Evolutionary conservation across 2,329 filamentous ascomycete genomes (phyloP).

Genomic region (Sclerotinia spermophila): DNA sequence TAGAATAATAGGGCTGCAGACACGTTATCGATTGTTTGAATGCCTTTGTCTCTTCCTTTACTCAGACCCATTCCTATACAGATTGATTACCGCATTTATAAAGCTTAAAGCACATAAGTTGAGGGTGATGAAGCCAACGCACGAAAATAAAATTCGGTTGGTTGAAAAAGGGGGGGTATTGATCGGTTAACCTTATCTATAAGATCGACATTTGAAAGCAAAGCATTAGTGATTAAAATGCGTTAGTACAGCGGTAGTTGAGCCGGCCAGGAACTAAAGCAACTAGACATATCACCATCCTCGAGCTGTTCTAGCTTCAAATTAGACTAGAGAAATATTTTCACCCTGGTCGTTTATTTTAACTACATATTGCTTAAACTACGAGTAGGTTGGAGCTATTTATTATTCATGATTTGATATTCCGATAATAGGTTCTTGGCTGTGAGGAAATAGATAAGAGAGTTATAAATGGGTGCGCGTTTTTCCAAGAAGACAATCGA

Average conservation of each 20-base stretch:
- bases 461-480: not conserved
- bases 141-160: not conserved
- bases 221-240: too few species aligned
- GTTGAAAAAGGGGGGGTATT: not conserved
- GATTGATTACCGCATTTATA: too few species aligned
- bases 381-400: not conserved
- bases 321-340: not conserved
- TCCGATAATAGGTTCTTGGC: not conserved
- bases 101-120: not conserved
- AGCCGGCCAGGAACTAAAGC: too few species aligned
- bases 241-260: too few species aligned
- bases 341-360: rapidly evolving
- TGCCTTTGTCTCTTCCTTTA: not conserved
- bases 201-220: not conserved
- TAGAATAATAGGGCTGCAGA: not conserved
- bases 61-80: not conserved
- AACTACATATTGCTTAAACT: too few species aligned
- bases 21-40: not conserved
- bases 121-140: not conserved
- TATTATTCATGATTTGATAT: not conserved
- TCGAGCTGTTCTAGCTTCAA: not conserved
- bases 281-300: not conserved
- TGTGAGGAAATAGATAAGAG: not conserved
- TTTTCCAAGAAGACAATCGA: not conserved
- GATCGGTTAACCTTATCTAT: not conserved